Base-by-base conservation (phyloP, 805 yeast genomes). In the Scheffersomyces lignosus region DNA sequence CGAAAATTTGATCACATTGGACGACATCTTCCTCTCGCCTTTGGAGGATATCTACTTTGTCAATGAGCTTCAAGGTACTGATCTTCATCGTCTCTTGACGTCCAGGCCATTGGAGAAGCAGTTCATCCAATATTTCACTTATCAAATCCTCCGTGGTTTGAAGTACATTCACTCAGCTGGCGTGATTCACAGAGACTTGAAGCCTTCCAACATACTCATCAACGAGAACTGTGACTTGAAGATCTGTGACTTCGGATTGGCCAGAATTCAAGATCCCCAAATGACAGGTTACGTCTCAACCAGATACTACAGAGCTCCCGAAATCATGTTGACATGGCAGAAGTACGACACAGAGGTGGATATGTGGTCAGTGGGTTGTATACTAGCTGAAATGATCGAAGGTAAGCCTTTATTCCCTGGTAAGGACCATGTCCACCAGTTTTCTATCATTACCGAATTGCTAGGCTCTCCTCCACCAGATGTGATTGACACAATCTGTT, bases 261-360 rank as follows among this genome's bases (percentile, higher is more conserved):
- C 98, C 23, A 78, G 99, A 58, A 86, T 91, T 56, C 97, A 91
- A 70, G 99, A 91, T 66, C 96, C 97, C 10, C 98, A 91, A 62
- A 91, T 91, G 99, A 91, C 98, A 1, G 99, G 98, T 7, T 91
- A 91, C 60, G 99, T 91, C 13, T 84, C 95, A 4, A 91, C 99
- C 3, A 67, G 99, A 55, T 91, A 89, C 70, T 91, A 91, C 65
- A 78, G 99, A 45, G 99, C 98, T 0, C 99, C 99, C 2, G 99
- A 91, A 61, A 91, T 91, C 63, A 91, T 91, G 99, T 76, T 91
- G 47, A 89, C 97, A 18, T 91, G 98, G 98, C 99, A 91, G 62
- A 88, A 91, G 58, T 91, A 91, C 65, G 96, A 90, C 56, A 83
- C 87, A 6, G 97, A 90, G 64, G 98, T 91, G 26, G 99, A 91